Base-by-base conservation (phyloP, 495 filamentous ascomycete genomes). In the Xanthoparmelia taractica region DNA sequence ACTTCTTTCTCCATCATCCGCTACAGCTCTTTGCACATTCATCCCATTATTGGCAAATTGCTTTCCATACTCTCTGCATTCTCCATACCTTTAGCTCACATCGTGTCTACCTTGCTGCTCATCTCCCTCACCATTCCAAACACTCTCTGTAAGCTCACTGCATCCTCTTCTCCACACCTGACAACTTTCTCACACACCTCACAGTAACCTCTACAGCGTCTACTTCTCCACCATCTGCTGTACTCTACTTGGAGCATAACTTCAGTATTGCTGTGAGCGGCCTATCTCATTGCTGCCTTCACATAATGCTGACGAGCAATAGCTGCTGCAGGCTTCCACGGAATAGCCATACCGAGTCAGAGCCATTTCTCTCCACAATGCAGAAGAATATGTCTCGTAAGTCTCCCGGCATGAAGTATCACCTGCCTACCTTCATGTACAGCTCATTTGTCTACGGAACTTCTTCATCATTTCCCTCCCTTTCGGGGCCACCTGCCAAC, bases 21-120 rank as follows among this genome's bases (percentile, higher is more conserved):
- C 76, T 73, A 68, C 73, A 74, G 74, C 71, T 76, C 72, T 70
- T 73, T 73, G 71, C 71, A 76, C 72, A 76, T 77, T 78, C 48
- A 79, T 71, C 76, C 43, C 23, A 78, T 78, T 73, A 73, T 77
- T 79, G 78, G 57, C 74, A 79, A 79, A 71, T 78, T 80, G 76
- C 76, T 80, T 76, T 67, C 64, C 60, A 70, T 66, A 70, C 69
- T 68, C 70, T 74, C 77, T 67, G 67, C 64, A 72, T 76, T 81
- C 77, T 75, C 77, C 78, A 74, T 69, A 74, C 72, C 74, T 74
- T 69, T 73, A 72, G 72, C 74, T 72, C 79, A 77, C 64, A 70
- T 70, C 59, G 34, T 68, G 58, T 63, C 63, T 58, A 71, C 55
- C 67, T 66, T 67, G 63, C 64, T 61, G 54, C 65, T 54, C 60